Evolutionary conservation across 352 stramenopile genomes (phyloP), one percentile per base, ranked within the genome.

Genomic region (Phytophthora fragariae): DNA sequence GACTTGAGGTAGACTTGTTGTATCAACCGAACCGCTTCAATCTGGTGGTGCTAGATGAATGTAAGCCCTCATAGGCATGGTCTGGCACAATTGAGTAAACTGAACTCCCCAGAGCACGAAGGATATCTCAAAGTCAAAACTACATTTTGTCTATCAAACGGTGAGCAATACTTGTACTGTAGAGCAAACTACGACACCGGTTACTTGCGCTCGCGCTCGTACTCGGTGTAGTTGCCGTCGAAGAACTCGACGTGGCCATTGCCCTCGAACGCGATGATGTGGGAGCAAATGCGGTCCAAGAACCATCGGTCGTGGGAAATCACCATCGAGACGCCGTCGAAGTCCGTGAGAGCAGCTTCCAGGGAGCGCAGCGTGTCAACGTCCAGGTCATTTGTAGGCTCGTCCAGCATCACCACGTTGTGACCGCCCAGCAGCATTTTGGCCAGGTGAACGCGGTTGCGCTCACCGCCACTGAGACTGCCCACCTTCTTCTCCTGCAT

Each of bases 301-400:
- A 99, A 99, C 68, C 89, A 96, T 39, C 97, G 90, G 79, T 99
- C 97, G 81, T 99, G 97, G 53, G 91, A 98, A 54, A 99, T 98
- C 3, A 99, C 89, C 72, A 98, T 91, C 14, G 96, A 90, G 19
- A 98, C 98, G 65, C 98, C 95, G 57, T 89, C 84, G 62, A 97
- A 98, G 10, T 93, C 76, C 17, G 77, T 75, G 0, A 98, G 84
- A 75, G 94, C 95, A 7, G 86, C 77, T 62, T 98, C 89, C 24
- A 98, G 84, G 63, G 92, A 98, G 5, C 89, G 86, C 57, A 97
- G 69, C 46, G 90, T 95, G 49, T 96, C 90, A 12, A 95, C 85
- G 49, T 97, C 90, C 49, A 97, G 72, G 63, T 97, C 88, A 68
- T 97, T 97, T 47, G 90, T 97, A 59, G 90, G 90, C 52, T 97